Base-by-base conservation (phyloP, 1,284 basidiomycete genomes). In the Coniferiporia sulphurascens region DNA sequence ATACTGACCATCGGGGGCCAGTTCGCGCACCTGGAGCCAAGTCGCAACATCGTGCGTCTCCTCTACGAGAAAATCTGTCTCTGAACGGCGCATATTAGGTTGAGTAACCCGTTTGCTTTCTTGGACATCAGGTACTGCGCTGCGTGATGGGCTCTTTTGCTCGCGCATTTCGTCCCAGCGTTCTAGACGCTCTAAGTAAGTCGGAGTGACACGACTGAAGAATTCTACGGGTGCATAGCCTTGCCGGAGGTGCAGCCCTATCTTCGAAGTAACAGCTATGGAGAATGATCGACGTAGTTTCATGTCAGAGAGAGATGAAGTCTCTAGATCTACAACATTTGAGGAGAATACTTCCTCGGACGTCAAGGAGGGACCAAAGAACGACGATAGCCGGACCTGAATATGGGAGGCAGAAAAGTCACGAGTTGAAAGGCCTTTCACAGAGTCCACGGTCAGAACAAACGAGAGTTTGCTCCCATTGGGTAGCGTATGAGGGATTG, bases 91-190 rank as follows among this genome's bases (percentile, higher is more conserved):
- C 88, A 93, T 95, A n/a, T 78, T 77, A 17, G 86, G 86, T 22
- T 81, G 66, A 51, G 71, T 74, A n/a, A 77, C 71, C 4, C 74
- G 68, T 35, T 68, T 71, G 62, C 64, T 72, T 34, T 76, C 74
- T 45, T 70, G 66, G 6, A 72, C 66, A 19, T 74, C 71, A 2
- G 70, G 66, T 59, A 35, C 21, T 71, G 52, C 52, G 65, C 17
- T 22, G 59, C 62, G 48, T 13, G 64, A 56, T 44, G 64, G 61
- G 44, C 75, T 73, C 63, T 83, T 83, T 58, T 84, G 79, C 63
- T 93, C 91, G 56, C 90, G 83, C 77, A 92, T 79, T 68, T 93
- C 89, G 68, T 96, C 94, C 91, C 93, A 97, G 48, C 91, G 82
- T 68, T 95, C 92, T 72, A 97, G 76, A 8, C 92, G 84, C 64